These are phyloP conservation scores for Apium graveolens DNA, from an alignment of 129 eudicot genomes.

Conservation along the genomic window DNA sequence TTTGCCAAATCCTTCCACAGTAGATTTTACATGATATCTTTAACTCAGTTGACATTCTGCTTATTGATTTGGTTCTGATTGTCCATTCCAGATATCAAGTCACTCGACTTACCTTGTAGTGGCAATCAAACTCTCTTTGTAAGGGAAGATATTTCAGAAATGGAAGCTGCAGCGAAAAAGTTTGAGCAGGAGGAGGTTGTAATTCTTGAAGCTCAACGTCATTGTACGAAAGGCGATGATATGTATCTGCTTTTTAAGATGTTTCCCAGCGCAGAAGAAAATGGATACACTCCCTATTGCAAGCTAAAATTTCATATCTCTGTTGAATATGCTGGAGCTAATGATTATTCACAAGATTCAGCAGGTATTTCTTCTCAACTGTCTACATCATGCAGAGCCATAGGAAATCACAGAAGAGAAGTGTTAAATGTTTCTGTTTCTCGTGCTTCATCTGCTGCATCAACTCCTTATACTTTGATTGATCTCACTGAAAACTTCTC, in stretches of 20 bases:
- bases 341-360: slow-evolving; percentile 22
- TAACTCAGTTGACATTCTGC: background rate
- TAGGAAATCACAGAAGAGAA: background rate
- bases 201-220: slow-evolving; percentile 34
- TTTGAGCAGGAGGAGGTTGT: slow-evolving; percentile 68
- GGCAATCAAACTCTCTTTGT: slow-evolving; percentile 41
- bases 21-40: background rate
- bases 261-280: slow-evolving; percentile 46
- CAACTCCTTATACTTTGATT: slow-evolving; percentile 15
- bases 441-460: slow-evolving; percentile 27
- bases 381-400: background rate
- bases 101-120: slow-evolving; percentile 63
- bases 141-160: slow-evolving; percentile 55
- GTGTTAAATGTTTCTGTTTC: background rate
- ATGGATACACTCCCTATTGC: slow-evolving; percentile 64
- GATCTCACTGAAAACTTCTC: slow-evolving; percentile 12
- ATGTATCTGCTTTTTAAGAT: slow-evolving; percentile 39
- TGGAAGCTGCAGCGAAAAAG: slow-evolving; percentile 71
- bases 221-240: slow-evolving; percentile 38
- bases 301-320: slow-evolving; percentile 25
- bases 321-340: slow-evolving; percentile 8
- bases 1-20: background rate
- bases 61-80: slow-evolving; percentile 5
- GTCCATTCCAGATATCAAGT: slow-evolving; percentile 42
- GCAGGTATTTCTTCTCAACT: slow-evolving; percentile 24